Evolutionary conservation across 306 rosid genomes (phyloP).

Genomic region (Fragaria ananassa): DNA sequence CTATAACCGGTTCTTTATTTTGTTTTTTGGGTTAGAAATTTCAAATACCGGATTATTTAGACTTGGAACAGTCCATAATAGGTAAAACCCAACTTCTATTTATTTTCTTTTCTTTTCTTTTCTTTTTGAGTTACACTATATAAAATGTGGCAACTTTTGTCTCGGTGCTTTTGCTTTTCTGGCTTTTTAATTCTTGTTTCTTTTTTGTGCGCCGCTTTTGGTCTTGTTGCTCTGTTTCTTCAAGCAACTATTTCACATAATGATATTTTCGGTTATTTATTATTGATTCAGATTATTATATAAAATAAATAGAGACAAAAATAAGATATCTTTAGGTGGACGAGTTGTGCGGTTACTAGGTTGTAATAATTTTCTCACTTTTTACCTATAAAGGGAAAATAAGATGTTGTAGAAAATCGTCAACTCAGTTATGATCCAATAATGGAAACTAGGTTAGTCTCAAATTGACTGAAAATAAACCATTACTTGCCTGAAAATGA

Average conservation of each 20-base stretch:
- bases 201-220: neutral
- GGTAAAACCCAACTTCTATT: neutral
- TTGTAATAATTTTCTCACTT: neutral
- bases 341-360: neutral
- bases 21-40: slow-evolving; percentile 1
- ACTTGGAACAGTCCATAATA: neutral
- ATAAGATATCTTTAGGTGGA: no score
- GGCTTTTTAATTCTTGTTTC: neutral
- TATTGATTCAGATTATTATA: no score
- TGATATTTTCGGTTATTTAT: no score
- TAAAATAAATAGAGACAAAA: no score
- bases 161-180: neutral
- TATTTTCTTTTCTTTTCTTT: neutral
- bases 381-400: neutral
- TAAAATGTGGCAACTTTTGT: neutral
- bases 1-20: neutral
- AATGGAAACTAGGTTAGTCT: neutral
- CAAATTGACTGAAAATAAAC: neutral
- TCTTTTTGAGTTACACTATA: neutral
- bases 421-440: neutral
- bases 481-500: neutral
- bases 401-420: no score
- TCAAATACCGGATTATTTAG: neutral
- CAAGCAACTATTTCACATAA: no score
- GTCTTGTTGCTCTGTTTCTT: neutral